Percentiles rank a stretch among this genome's conserved stretches.
These are phyloP conservation scores for Peronospora farinosa DNA, from an alignment of 352 stramenopile species.

Conservation along the genomic window DNA sequence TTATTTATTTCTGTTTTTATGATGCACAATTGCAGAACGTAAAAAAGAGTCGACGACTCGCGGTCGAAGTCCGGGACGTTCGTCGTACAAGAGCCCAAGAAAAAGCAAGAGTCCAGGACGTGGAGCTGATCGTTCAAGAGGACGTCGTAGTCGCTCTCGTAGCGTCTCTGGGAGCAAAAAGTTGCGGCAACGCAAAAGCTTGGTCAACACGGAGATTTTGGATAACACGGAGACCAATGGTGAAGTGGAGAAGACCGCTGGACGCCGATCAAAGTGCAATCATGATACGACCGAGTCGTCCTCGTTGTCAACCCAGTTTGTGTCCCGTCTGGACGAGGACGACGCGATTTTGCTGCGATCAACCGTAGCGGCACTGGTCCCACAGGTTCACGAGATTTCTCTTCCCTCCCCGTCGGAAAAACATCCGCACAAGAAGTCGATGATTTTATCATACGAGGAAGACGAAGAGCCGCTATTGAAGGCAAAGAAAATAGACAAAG, in stretches of 20 bases:
- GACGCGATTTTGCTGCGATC: slow-evolving; percentile 46
- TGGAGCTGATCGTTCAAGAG: slow-evolving; percentile 27
- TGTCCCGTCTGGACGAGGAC: slow-evolving; percentile 31
- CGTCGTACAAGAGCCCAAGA: slow-evolving; percentile 23
- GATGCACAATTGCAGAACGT: slow-evolving; percentile 30
- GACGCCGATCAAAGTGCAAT: slow-evolving; percentile 21
- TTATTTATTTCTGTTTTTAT: slow-evolving; percentile 4
- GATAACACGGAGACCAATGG: slow-evolving; percentile 13
- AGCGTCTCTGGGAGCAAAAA: slow-evolving; percentile 51
- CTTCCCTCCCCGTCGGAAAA: slow-evolving; percentile 9
- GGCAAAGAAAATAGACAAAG: slow-evolving; percentile 6
- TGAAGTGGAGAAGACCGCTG: slow-evolving; percentile 6
- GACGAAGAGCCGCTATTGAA: slow-evolving; percentile 29
- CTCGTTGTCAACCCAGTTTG: slow-evolving; percentile 24
- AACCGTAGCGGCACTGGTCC: slow-evolving; percentile 37
- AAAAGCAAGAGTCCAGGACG: slow-evolving; percentile 40
- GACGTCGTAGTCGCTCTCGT: slow-evolving; percentile 48
- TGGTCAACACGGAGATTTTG: slow-evolving; percentile 14
- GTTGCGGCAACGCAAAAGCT: slow-evolving; percentile 22
- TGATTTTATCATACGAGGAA: slow-evolving; percentile 55
- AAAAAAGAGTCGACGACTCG: slow-evolving; percentile 50
- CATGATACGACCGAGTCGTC: slow-evolving; percentile 19
- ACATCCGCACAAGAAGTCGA: slow-evolving; percentile 25
- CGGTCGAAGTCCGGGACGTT: slow-evolving; percentile 42
- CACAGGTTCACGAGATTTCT: slow-evolving; percentile 27